phyloP scores from a whole-genome alignment of 2,329 filamentous ascomycete genomes.

The Trichoderma polysporum region DNA sequence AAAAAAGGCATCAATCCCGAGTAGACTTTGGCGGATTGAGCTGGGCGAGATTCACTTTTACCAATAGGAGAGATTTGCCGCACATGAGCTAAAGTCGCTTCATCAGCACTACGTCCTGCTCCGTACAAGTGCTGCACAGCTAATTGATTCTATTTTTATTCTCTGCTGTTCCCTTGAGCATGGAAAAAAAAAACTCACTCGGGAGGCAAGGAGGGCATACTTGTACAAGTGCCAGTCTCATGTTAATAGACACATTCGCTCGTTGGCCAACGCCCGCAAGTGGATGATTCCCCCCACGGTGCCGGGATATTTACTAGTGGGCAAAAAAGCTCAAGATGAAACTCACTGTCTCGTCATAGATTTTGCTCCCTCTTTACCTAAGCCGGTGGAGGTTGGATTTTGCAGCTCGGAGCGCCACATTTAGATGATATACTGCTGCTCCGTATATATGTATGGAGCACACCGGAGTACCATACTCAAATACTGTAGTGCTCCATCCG shows the following conservation, averaged over 20 bases:
- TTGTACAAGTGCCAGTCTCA: not conserved
- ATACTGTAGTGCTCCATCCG: not conserved
- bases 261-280: not conserved
- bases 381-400: not conserved
- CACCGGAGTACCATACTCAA: too few species aligned
- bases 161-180: not conserved
- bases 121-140: not conserved
- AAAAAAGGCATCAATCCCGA: too few species aligned
- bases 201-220: not conserved
- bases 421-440: not conserved
- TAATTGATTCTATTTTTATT: not conserved
- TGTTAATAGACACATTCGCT: not conserved
- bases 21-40: not conserved
- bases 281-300: not conserved
- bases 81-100: not conserved
- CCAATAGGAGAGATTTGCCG: not conserved
- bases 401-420: not conserved
- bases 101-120: not conserved
- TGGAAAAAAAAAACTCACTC: not conserved
- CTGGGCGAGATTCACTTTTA: not conserved
- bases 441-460: not conserved
- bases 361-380: not conserved
- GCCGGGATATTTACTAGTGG: not conserved
- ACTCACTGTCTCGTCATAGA: not conserved
- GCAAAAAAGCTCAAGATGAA: conserved; percentile 3